Evolutionary conservation across 106 monocot genomes (phyloP), one percentile per base, ranked within the genome.

Genomic region (Dioscorea alata): DNA sequence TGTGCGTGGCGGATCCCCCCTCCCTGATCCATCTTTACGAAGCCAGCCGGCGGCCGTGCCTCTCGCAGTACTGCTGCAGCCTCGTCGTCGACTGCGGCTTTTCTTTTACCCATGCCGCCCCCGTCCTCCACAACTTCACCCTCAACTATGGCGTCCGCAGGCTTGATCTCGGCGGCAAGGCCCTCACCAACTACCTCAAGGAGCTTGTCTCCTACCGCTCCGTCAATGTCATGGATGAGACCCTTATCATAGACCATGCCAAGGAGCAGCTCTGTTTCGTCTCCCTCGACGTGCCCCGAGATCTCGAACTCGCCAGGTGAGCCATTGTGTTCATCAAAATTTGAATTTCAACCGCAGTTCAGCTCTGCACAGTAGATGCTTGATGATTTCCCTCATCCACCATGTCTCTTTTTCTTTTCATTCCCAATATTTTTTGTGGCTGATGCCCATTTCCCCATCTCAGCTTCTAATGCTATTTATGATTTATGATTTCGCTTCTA

Each of bases 191-290:
- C 69, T 92, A 92, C 66, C 82, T 97, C 73, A 97, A 97, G 74
- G 92, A 97, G 82, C 78, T 97, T 52, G 71, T 97, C 20, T 92
- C 92, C 12, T 97, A 92, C 66, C 75, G 96, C 49, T 72, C 86
- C 42, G 75, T 97, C 69, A 97, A 97, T 69, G 82, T 97, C 16
- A 89, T 97, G 92, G 96, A 97, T 33, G 91, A 97, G 82, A 89
- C 92, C 56, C 74, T 97, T 64, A 65, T 97, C 71, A 73, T 92
- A n/a, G 96, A 97, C 19, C 73, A 92, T 23, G 96, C 92, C 57
- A 97, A 97, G 80, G 92, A 97, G 89, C 73, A 85, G 71, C 81
- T 97, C 31, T 97, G 96, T 80, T 92, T 97, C 58, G 92, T 92
- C 34, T 97, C 96, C 2, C 82, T 89, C 8, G 92, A 97, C 73